A percentile compares a stretch with the other conserved stretches of the same genome.
These are phyloP conservation scores for Rhododendron kiyosumense DNA, from an alignment of 148 eudicot species.

Conservation along the genomic window DNA sequence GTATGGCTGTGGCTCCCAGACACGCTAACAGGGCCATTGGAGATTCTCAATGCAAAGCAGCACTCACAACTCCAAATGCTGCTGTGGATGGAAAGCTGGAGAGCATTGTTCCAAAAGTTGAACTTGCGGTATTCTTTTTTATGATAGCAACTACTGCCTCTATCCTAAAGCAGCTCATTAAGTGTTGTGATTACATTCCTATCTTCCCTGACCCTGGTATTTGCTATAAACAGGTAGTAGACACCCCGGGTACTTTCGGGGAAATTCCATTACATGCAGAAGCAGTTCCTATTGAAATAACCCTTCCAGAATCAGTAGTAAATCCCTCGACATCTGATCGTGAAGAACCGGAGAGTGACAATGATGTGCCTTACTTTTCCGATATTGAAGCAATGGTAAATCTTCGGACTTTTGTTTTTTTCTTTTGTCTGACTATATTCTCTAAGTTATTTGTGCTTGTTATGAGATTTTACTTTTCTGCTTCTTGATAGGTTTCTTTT, in stretches of 20 bases:
- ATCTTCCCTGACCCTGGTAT: not conserved
- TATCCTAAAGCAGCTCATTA: not conserved
- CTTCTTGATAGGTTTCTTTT: constrained; percentile 11
- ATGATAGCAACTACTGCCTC: not conserved
- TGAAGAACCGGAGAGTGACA: constrained; percentile 36
- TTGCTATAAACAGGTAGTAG: constrained; percentile 25
- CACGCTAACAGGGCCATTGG: constrained; percentile 20
- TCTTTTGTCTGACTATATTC: constrained; percentile 4
- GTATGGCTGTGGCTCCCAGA: constrained; percentile 23
- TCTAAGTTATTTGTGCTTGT: not conserved
- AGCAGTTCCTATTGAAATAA: constrained; percentile 15
- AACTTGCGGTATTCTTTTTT: constrained; percentile 18
- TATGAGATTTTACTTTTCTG: constrained; percentile 4
- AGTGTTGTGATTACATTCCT: not conserved
- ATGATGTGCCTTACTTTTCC: constrained; percentile 41
- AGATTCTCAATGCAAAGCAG: constrained; percentile 32
- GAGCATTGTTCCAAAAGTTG: constrained; percentile 24
- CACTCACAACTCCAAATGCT: constrained; percentile 15
- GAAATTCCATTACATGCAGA: constrained; percentile 18
- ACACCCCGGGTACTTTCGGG: constrained; percentile 16
- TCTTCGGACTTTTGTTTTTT: constrained; percentile 4
- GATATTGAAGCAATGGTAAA: constrained; percentile 59
- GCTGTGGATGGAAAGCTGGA: constrained; percentile 13
- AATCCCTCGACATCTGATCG: constrained; percentile 17
- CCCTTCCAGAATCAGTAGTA: constrained; percentile 18